phyloP scores from a whole-genome alignment of 495 filamentous ascomycete genomes.

The Ascobolus immersus region DNA sequence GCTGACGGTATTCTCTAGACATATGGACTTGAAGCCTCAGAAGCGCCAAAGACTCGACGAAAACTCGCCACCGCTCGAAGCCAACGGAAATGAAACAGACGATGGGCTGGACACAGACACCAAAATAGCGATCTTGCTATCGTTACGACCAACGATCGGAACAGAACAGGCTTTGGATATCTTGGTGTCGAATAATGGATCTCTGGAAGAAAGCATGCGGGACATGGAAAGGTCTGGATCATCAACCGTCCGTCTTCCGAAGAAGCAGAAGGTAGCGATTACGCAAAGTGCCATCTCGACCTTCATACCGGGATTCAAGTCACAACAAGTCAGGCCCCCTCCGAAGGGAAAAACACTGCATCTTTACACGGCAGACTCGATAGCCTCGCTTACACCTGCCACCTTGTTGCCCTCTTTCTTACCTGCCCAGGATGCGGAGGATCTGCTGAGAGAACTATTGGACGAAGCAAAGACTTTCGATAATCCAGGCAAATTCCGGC shows the following conservation, averaged over 20 bases:
- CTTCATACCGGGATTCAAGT: background rate
- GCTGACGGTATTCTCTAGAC: too few relatives aligned
- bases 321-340: background rate
- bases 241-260: background rate
- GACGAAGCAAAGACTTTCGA: background rate
- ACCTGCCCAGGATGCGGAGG: background rate
- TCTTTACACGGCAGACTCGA: background rate
- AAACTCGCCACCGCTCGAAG: too few relatives aligned
- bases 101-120: background rate
- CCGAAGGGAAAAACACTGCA: background rate
- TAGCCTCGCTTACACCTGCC: slow-evolving; percentile 4
- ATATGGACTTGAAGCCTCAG: too few relatives aligned
- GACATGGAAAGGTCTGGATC: background rate
- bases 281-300: background rate
- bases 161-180: background rate
- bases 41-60: too few relatives aligned
- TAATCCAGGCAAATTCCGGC: background rate
- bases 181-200: background rate
- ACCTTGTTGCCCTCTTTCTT: background rate
- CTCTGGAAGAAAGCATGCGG: background rate
- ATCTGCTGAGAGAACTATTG: background rate
- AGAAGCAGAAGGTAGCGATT: background rate
- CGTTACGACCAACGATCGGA: background rate
- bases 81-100: too few relatives aligned
- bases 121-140: background rate